A percentile compares a stretch with the other conserved stretches of the same genome.
Conservation (phyloP, 1,284 basidiomycete species). For the Peniophora sp. region DNA sequence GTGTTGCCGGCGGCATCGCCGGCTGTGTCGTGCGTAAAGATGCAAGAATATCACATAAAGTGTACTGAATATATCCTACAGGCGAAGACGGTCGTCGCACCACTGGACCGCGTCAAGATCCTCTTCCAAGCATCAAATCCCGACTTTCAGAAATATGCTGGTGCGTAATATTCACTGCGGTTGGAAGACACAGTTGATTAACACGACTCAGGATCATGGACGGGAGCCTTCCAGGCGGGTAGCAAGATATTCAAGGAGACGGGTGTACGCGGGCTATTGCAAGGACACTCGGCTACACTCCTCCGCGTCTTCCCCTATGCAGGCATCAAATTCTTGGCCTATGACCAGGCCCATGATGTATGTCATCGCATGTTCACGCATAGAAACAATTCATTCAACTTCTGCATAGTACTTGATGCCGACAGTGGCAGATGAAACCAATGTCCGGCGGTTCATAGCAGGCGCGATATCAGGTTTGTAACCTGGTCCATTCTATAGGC, state of each 20-base stretch:
- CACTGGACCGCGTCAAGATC: constrained; percentile 97
- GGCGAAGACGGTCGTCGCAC: constrained; percentile 97
- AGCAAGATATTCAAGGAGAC: constrained; percentile 67
- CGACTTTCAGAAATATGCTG: constrained; percentile 91
- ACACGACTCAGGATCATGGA: constrained; percentile 62
- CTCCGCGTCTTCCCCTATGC: constrained; percentile 91
- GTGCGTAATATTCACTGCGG: constrained; percentile 31
- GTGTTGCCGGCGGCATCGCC: constrained; percentile 87
- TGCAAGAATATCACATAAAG: constrained; percentile 1
- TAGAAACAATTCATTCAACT: background rate
- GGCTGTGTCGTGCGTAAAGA: constrained; percentile 77
- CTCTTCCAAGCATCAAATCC: constrained; percentile 97
- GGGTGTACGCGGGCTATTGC: constrained; percentile 80
- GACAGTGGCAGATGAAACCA: constrained; percentile 71
- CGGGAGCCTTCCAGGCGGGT: constrained; percentile 80
- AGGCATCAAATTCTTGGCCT: constrained; percentile 96
- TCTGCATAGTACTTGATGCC: constrained; percentile 69
- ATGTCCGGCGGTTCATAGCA: constrained; percentile 76
- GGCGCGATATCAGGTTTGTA: constrained; percentile 78
- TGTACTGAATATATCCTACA: constrained; percentile 23
- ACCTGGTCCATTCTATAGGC: background rate
- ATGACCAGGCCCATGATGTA: constrained; percentile 81
- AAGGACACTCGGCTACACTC: constrained; percentile 92
- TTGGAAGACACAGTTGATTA: background rate
- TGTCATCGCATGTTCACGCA: constrained; percentile 15